Percentiles rank a stretch among this genome's conserved stretches.
Evolutionary conservation across 2,329 filamentous ascomycete genomes (phyloP).

Genomic region (Hawksworthiomyces lignivorus): DNA sequence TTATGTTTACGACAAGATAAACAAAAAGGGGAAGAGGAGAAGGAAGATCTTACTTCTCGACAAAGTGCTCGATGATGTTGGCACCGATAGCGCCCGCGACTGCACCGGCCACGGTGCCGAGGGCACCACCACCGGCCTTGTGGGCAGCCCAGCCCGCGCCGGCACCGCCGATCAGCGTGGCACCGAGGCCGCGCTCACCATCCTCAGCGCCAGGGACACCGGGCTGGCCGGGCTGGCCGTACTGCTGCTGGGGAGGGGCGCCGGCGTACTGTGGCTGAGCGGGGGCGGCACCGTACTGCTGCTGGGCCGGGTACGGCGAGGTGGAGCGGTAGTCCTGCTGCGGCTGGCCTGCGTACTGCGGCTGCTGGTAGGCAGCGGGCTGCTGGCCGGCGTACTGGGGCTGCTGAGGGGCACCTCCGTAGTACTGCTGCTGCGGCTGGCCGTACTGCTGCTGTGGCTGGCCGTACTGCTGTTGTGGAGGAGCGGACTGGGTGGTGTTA

Average conservation of each 20-base stretch:
- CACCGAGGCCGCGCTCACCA: slow-evolving; percentile 48
- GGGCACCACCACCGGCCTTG: slow-evolving; percentile 42
- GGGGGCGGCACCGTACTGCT: slow-evolving; percentile 18
- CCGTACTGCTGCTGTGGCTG: slow-evolving; percentile 9
- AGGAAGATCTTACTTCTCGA: slow-evolving; percentile 10
- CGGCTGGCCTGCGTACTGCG: slow-evolving; percentile 9
- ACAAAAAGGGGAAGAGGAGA: not conserved
- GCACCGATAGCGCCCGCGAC: slow-evolving; percentile 48
- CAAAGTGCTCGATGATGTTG: slow-evolving; percentile 38
- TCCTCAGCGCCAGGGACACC: slow-evolving; percentile 20
- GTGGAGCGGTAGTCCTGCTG: slow-evolving; percentile 1
- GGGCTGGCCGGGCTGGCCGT: slow-evolving; percentile 15
- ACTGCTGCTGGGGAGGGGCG: slow-evolving; percentile 6
- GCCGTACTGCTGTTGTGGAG: slow-evolving; percentile 3
- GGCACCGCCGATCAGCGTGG: slow-evolving; percentile 44
- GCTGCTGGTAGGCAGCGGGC: slow-evolving; percentile 18
- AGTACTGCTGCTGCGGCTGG: slow-evolving; percentile 14
- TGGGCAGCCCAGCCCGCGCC: slow-evolving; percentile 48
- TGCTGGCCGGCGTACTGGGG: slow-evolving; percentile 21
- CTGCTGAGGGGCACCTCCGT: slow-evolving; percentile 17
- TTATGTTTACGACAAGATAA: too few species aligned
- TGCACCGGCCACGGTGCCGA: slow-evolving; percentile 43
- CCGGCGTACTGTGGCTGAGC: slow-evolving; percentile 12
- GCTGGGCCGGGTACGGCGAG: slow-evolving; percentile 13
- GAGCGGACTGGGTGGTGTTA: slow-evolving; percentile 1